Evolutionary conservation across 192 early-diverging fungal species (phyloP), one percentile per base, ranked within the genome.

Genomic region (Podila epigama): DNA sequence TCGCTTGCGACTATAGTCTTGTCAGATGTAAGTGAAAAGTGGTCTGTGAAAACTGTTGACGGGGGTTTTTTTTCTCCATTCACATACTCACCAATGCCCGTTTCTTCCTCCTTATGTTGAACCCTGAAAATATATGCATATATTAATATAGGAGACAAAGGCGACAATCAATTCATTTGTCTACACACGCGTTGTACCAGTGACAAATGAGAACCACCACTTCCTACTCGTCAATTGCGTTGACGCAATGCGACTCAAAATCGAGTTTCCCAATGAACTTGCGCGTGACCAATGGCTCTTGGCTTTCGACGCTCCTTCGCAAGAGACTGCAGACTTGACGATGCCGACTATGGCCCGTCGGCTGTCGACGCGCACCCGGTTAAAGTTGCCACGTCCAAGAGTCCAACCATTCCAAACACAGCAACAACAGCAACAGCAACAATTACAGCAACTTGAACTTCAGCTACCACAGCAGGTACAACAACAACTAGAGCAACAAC

Each of bases 251-350:
- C 15, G 22, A 18, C 51, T 64, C 2, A 32, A 39, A 8, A 32
- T 64, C 2, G 62, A 64, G 25, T 40, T 64, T 27, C 51, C 34
- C 13, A 64, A 31, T 34, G 22, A 20, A 16, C n/a, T 64, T 4
- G 62, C 62, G 7, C 50, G 62, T 0, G 62, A 64, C 28, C 48
- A 64, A 29, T 64, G 62, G 62, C 34, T 37, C 5, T 28, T 32
- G 12, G 48, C 42, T 9, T 51, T 62, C 32, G 42, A 62, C 5
- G 60, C 32, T 2, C 32, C 25, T 18, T 48, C 44, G n/a, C n/a
- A 48, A 22, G 44, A 48, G 25, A 48, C 44, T 8, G 44, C 44
- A 48, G 44, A 48, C 44, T 18, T 22, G 10, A 48, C 44, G 25
- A 18, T 48, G 1, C 44, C 44, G 2, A 48, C 44, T 10, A 48